These are phyloP conservation scores for Lunasporangiospora selenospora DNA, from an alignment of 192 early-diverging fungal genomes.

Conservation along the genomic window DNA sequence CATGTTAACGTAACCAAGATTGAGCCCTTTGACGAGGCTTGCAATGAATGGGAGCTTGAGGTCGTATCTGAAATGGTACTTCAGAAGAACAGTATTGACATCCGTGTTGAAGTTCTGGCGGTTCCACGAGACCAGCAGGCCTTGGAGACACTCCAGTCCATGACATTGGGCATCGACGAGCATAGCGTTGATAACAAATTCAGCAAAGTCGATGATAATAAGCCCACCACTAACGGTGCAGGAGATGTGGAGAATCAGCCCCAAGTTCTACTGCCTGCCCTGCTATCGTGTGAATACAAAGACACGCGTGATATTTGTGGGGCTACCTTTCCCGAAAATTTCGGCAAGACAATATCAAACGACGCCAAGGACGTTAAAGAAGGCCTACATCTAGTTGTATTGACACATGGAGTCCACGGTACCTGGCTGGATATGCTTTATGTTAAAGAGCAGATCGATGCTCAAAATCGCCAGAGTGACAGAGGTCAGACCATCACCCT, in stretches of 20 bases:
- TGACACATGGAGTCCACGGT: conserved; percentile 55
- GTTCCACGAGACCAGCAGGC: conserved; percentile 5
- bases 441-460: conserved; percentile 49
- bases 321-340: conserved; percentile 11
- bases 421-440: conserved; percentile 50
- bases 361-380: neutral
- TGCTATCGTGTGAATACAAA: conserved; percentile 30
- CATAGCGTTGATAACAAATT: too few relatives aligned
- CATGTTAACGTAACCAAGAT: neutral
- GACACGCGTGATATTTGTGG: conserved; percentile 32
- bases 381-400: conserved; percentile 42
- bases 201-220: too few relatives aligned
- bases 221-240: neutral
- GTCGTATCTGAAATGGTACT: conserved; percentile 42
- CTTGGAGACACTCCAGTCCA: too few relatives aligned
- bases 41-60: conserved; percentile 43
- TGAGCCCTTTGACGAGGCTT: neutral
- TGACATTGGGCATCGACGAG: neutral
- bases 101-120: conserved; percentile 29
- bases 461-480: conserved; percentile 6
- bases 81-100: conserved; percentile 33
- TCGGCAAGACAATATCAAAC: neutral
- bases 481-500: conserved; percentile 28
- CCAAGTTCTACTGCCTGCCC: conserved; percentile 2
- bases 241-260: conserved; percentile 9